Conservation (phyloP, 2,329 filamentous ascomycete genomes). For the Epichloe sibirici region DNA sequence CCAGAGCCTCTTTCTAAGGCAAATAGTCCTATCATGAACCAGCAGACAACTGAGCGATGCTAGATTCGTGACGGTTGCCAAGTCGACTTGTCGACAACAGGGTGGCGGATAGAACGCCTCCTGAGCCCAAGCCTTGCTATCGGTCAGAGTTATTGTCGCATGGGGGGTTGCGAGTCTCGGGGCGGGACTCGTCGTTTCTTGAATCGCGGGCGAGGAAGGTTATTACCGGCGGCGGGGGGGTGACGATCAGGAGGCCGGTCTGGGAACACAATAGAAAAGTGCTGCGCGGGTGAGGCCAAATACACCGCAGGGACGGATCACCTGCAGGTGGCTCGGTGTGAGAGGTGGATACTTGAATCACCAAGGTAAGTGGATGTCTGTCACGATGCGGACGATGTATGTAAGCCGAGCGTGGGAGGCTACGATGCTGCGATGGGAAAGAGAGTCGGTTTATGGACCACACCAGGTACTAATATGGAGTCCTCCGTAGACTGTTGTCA, state of each 20-base stretch:
- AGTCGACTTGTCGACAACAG: conserved; percentile 12
- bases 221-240: background rate
- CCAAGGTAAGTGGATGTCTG: background rate
- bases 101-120: conserved; percentile 20
- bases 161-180: conserved; percentile 7
- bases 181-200: background rate
- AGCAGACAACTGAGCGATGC: conserved; percentile 12
- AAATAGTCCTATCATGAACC: conserved; percentile 17
- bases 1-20: conserved; percentile 4
- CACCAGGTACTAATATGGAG: background rate
- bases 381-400: background rate
- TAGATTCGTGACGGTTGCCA: conserved; percentile 12
- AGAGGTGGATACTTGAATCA: background rate
- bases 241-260: background rate
- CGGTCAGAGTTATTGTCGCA: conserved; percentile 21
- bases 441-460: background rate
- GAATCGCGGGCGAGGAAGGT: background rate
- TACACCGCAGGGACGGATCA: background rate
- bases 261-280: background rate
- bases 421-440: background rate
- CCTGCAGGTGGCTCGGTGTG: background rate
- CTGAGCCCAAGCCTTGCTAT: conserved; percentile 16
- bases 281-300: background rate
- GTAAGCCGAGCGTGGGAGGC: background rate
- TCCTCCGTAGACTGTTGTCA: background rate